Evolutionary conservation across 176 grass and related monocot species (phyloP).

Genomic region (Rhynchospora tenuis): DNA sequence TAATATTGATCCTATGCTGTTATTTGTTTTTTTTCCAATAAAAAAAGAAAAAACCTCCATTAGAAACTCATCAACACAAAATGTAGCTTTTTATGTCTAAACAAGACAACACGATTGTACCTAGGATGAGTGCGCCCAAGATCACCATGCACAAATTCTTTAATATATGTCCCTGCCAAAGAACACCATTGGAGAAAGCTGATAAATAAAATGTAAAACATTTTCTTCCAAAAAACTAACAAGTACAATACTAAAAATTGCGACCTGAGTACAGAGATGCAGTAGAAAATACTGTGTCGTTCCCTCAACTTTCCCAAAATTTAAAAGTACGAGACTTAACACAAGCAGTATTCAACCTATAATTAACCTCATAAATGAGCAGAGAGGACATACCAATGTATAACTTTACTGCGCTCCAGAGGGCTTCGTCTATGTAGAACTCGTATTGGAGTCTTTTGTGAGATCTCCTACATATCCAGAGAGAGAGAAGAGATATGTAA

Average conservation of each 20-base stretch:
- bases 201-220: conserved; percentile 10
- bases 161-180: conserved; percentile 97
- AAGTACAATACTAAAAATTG: background rate
- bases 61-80: conserved; percentile 18
- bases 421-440: conserved; percentile 89
- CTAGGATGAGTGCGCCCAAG: conserved; percentile 91
- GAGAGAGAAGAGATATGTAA: conserved; percentile 5
- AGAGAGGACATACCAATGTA: conserved; percentile 62
- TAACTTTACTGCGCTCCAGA: conserved; percentile 64
- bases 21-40: conserved; percentile 3
- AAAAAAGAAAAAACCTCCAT: background rate
- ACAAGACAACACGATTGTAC: conserved; percentile 25
- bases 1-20: conserved; percentile 71
- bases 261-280: conserved; percentile 90
- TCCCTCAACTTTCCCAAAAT: conserved; percentile 48
- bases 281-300: conserved; percentile 71
- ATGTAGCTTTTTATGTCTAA: background rate
- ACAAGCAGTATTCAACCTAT: background rate
- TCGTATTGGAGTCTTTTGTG: conserved; percentile 83
- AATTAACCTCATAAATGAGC: background rate
- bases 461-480: conserved; percentile 53
- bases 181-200: conserved; percentile 18
- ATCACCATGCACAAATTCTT: conserved; percentile 93
- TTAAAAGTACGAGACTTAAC: conserved; percentile 6
- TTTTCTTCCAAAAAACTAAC: background rate